phyloP scores from a whole-genome alignment of 306 rosid genomes.

The Ammopiptanthus mongolicus region DNA sequence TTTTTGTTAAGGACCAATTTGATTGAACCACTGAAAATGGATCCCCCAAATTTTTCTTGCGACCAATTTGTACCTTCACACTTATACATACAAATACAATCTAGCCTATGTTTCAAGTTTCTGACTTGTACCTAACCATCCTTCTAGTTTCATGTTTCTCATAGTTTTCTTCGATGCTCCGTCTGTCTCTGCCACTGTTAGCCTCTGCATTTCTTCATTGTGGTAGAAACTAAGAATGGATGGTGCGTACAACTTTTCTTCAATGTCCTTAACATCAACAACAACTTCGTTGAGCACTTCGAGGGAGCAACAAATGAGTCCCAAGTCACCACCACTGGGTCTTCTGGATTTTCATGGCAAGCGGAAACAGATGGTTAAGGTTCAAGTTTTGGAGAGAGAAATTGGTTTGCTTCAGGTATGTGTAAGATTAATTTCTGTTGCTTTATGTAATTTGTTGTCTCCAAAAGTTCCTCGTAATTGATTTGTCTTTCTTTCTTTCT shows the following conservation, averaged over 20 bases:
- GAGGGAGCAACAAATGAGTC: slow-evolving; percentile 18
- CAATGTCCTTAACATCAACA: background rate
- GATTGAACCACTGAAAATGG: too few relatives aligned
- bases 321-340: slow-evolving; percentile 35
- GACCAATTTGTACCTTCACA: too few relatives aligned
- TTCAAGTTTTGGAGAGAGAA: slow-evolving; percentile 44
- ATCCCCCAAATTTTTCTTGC: too few relatives aligned
- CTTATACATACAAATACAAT: background rate
- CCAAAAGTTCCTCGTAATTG: background rate
- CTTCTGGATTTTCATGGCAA: slow-evolving; percentile 35
- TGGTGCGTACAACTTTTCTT: background rate
- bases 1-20: too few relatives aligned
- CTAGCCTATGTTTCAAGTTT: slow-evolving; percentile 16
- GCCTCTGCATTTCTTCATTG: background rate
- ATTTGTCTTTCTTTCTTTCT: background rate
- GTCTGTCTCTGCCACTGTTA: background rate
- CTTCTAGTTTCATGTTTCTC: background rate
- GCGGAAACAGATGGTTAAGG: slow-evolving; percentile 32
- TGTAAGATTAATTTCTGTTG: background rate
- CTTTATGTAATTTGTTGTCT: background rate
- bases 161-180: background rate
- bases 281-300: background rate
- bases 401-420: slow-evolving; percentile 37
- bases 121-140: background rate
- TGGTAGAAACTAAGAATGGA: slow-evolving; percentile 9